Evolutionary conservation across 177 flowering plant species (phyloP), one percentile per base, ranked within the genome.

Genomic region (Vitis hybrid): DNA sequence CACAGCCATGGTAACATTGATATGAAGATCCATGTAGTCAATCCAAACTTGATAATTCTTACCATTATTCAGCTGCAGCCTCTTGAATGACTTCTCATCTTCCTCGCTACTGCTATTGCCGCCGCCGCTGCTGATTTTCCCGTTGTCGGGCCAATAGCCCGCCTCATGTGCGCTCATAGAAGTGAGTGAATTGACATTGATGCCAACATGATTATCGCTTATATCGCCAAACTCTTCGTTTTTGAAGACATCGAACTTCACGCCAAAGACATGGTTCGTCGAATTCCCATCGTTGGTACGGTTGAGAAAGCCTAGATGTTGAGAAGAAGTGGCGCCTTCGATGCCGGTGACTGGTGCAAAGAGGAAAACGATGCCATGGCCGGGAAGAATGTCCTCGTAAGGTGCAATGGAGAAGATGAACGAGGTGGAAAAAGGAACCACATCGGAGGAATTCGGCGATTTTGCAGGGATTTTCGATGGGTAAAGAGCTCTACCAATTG

Each of bases 351-450:
- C 17, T 0, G 97, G 93, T 0, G 80, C 51, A 60, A 91, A 85
- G 13, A 93, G 61, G 79, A 93, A 87, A 13, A 87, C 92, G 0
- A 91, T 6, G 59, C 97, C 98, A 62, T 91, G 94, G 32, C 94
- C 94, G 0, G 93, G 82, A 12, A 68, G 80, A n/a, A 9, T 2
- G 52, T 52, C n/a, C 21, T 66, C 48, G 77, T 69, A 66, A 6
- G 94, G 94, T 56, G 89, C 80, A 74, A 89, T 88, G 67, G 96
- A 72, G 83, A 92, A 92, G 66, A 91, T 87, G 78, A 92, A 92
- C 27, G 94, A 91, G 18, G 96, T 84, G 13, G 82, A 89, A 72
- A 92, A 92, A 2, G 92, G 86, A 6, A 77, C 79, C 1, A 82
- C 75, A 27, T 59, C 11, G 2, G 90, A 79, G 1, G 87, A 78